A percentile compares a stretch with the other conserved stretches of the same genome.
Evolutionary conservation across 192 early-diverging fungal species (phyloP).

Genomic region (Allomyces macrogynus): DNA sequence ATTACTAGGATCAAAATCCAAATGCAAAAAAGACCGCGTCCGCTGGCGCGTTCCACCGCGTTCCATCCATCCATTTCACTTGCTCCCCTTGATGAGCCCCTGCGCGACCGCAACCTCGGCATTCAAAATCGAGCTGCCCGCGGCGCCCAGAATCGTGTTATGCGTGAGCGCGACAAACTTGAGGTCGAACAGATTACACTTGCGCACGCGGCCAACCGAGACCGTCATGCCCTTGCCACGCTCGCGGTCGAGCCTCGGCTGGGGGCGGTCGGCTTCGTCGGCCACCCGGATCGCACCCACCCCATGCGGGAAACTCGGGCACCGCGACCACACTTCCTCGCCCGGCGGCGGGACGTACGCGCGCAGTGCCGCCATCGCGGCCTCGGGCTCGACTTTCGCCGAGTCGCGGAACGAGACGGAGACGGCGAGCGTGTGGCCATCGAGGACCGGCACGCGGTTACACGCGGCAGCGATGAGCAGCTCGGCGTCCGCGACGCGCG

Average conservation of each 20-base stretch:
- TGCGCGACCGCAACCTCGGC: conserved; percentile 81
- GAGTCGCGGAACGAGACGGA: conserved; percentile 50
- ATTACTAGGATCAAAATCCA: no score
- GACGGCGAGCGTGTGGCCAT: conserved; percentile 85
- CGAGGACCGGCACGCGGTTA: conserved; percentile 92
- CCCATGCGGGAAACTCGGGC: conserved; percentile 52
- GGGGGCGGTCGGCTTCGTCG: conserved; percentile 57
- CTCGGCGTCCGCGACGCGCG: conserved; percentile 21
- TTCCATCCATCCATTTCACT: no score
- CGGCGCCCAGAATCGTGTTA: conserved; percentile 92
- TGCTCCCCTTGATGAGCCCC: conserved; percentile 19
- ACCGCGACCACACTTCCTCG: conserved; percentile 51
- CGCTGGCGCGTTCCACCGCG: no score
- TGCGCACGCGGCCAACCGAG: conserved; percentile 74
- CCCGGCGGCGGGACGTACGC: conserved; percentile 29
- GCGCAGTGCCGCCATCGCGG: neutral
- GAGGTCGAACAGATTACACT: conserved; percentile 71
- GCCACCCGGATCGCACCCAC: conserved; percentile 47
- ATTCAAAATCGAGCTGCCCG: conserved; percentile 79
- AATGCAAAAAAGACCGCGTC: no score
- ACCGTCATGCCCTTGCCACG: conserved; percentile 68
- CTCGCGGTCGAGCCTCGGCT: conserved; percentile 81
- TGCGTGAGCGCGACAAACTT: conserved; percentile 80
- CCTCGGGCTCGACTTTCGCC: neutral
- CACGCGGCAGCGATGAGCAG: conserved; percentile 75